Evolutionary conservation across 2,329 filamentous ascomycete genomes (phyloP).

Genomic region (Pyrenochaeta sp.): DNA sequence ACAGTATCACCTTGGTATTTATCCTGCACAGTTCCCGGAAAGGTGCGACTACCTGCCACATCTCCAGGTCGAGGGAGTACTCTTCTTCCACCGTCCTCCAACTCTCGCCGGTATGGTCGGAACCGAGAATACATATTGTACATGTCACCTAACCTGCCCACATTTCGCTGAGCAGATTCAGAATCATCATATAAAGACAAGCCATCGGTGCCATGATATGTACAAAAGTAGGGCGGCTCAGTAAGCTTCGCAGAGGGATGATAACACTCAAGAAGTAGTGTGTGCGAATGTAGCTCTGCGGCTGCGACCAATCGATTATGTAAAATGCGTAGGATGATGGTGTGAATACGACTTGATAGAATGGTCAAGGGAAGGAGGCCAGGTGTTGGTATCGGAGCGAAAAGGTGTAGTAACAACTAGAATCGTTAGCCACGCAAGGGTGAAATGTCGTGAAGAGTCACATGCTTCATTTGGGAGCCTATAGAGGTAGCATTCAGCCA

Average conservation of each 20-base stretch:
- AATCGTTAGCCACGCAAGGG: conserved; percentile 21
- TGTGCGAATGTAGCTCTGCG: conserved; percentile 67
- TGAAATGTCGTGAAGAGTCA: background rate
- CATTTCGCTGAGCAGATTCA: conserved; percentile 31
- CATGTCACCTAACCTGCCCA: conserved; percentile 58
- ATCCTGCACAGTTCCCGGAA: conserved; percentile 36
- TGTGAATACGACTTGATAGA: conserved; percentile 71
- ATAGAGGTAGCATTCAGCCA: conserved; percentile 43
- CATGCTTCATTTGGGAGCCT: conserved; percentile 50
- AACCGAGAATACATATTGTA: conserved; percentile 74
- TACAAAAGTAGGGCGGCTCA: conserved; percentile 74
- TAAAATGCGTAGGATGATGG: conserved; percentile 69
- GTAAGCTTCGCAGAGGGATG: conserved; percentile 74
- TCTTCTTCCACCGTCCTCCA: conserved; percentile 50
- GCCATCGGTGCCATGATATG: conserved; percentile 70
- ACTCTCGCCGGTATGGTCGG: conserved; percentile 67
- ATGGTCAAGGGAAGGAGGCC: conserved; percentile 62
- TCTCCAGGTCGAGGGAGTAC: conserved; percentile 57
- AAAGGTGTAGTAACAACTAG: conserved; percentile 55
- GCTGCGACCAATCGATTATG: conserved; percentile 70
- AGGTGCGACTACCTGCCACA: conserved; percentile 56
- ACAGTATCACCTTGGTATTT: conserved; percentile 56
- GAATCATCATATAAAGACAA: conserved; percentile 57
- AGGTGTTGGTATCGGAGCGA: conserved; percentile 52
- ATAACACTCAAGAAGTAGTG: conserved; percentile 80